Evolutionary conservation across 352 stramenopile species (phyloP), one percentile per base, ranked within the genome.

Genomic region (Aphanomyces invadans): DNA sequence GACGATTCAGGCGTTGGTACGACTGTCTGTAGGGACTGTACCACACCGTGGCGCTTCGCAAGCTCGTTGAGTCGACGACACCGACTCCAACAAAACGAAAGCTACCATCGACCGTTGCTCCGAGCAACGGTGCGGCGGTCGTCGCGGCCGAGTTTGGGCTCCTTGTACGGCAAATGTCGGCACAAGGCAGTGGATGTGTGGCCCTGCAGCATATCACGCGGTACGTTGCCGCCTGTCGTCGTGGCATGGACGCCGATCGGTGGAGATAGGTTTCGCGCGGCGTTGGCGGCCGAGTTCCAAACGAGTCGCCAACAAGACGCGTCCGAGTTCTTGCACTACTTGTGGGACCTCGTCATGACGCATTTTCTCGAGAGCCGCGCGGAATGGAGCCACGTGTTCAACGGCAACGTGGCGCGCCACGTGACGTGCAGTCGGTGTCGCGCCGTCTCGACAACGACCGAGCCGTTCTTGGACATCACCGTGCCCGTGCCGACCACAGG

Each of bases 1-100:
- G 88, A 71, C 83, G 87, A 33, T 90, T 88, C 63, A 82, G 88
- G 29, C 71, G 76, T 2, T n/a, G n/a, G n/a, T n/a, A n/a, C n/a
- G n/a, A n/a, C n/a, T n/a, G 7, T 15, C 36, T 42, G 36, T 42
- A 42, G 36, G 36, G 36, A 42, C 36, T 42, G 36, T 42, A 42
- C 15, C 36, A 42, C 36, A 42, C 36, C 7, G 7, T 42, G 7
- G 36, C 36, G 7, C 7, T 42, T 7, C 36, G 36, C 7, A 15
- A 7, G 36, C 36, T 42, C 15, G 36, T 26, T 80, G 89, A 68
- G 78, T 86, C 65, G 84, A 75, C 23, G 79, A 67, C 0, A 86
- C 87, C 26, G 89, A 80, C 48, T 73, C 87, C n/a, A n/a, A n/a
- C n/a, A n/a, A n/a, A n/a, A n/a, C n/a, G n/a, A n/a, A n/a, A n/a